phyloP scores from a whole-genome alignment of 2,329 filamentous ascomycete species.

The Gremmenia infestans region DNA sequence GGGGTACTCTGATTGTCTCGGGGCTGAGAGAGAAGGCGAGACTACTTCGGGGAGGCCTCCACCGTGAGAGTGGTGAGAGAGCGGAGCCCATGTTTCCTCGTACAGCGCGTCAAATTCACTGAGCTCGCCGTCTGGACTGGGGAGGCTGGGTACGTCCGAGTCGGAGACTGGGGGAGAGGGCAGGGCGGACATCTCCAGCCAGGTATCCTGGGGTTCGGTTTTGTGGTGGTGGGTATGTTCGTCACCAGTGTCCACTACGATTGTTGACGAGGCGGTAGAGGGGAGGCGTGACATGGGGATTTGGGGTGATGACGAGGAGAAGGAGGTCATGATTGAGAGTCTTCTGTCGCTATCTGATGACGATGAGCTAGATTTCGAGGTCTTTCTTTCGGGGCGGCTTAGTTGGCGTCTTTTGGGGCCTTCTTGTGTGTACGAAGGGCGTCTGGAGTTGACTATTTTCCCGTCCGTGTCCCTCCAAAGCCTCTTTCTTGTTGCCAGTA shows the following conservation, averaged over 20 bases:
- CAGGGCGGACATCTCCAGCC: slow-evolving; percentile 19
- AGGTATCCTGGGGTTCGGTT: slow-evolving; percentile 13
- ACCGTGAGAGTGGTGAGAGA: slow-evolving; percentile 7
- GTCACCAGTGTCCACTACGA: slow-evolving; percentile 18
- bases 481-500: slow-evolving; percentile 44
- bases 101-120: slow-evolving; percentile 28
- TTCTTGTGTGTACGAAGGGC: slow-evolving; percentile 31
- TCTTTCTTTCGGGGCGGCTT: slow-evolving; percentile 14
- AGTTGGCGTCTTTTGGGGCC: slow-evolving; percentile 23
- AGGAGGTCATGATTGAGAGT: slow-evolving; percentile 2
- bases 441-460: slow-evolving; percentile 39
- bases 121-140: slow-evolving; percentile 11
- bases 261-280: slow-evolving; percentile 20
- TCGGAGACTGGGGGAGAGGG: slow-evolving; percentile 27
- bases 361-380: slow-evolving; percentile 6
- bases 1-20: slow-evolving; percentile 19
- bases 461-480: slow-evolving; percentile 45
- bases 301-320: slow-evolving; percentile 9
- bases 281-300: slow-evolving; percentile 20
- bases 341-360: slow-evolving; percentile 1
- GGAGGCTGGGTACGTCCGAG: slow-evolving; percentile 5
- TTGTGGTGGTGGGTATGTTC: background rate
- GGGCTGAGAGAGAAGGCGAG: background rate
- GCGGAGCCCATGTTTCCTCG: slow-evolving; percentile 26
- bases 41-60: background rate